Conservation (phyloP, 129 eudicot species). For the Apium graveolens region DNA sequence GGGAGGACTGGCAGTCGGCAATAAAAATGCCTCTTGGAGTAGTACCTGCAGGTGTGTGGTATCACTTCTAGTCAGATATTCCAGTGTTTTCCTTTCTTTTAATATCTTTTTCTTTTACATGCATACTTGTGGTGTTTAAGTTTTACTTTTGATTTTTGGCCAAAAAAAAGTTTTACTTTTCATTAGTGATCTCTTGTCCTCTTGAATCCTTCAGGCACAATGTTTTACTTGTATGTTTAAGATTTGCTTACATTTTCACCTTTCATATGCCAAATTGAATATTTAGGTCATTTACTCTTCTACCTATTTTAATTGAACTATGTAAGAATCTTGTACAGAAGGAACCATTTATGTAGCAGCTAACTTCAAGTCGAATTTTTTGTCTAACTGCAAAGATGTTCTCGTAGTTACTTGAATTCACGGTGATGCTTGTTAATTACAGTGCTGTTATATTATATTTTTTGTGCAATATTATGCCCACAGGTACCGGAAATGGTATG, state of each 20-base stretch:
- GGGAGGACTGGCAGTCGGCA: slow-evolving; percentile 80
- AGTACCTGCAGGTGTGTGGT: slow-evolving; percentile 89
- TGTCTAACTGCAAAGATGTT: not conserved
- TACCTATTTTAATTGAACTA: no score
- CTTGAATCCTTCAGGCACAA: not conserved
- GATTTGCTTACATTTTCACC: not conserved
- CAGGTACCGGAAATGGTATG: slow-evolving; percentile 99
- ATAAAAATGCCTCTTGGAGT: slow-evolving; percentile 76
- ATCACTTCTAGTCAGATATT: slow-evolving; percentile 1
- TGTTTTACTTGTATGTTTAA: not conserved
- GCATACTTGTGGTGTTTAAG: not conserved
- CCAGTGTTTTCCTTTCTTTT: not conserved
- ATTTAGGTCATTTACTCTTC: not conserved
- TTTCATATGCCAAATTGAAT: slow-evolving; percentile 2
- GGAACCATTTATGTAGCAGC: not conserved
- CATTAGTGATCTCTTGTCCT: not conserved
- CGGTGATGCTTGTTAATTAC: not conserved
- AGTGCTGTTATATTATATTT: not conserved
- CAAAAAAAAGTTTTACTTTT: not conserved
- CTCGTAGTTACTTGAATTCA: not conserved
- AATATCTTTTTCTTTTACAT: not conserved
- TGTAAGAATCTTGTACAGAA: not conserved
- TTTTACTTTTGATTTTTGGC: not conserved
- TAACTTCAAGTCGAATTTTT: not conserved
- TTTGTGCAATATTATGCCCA: slow-evolving; percentile 14